Evolutionary conservation across 768 basidiomycete species (phyloP), one percentile per base, ranked within the genome.

Genomic region (Leccinum arenicola): DNA sequence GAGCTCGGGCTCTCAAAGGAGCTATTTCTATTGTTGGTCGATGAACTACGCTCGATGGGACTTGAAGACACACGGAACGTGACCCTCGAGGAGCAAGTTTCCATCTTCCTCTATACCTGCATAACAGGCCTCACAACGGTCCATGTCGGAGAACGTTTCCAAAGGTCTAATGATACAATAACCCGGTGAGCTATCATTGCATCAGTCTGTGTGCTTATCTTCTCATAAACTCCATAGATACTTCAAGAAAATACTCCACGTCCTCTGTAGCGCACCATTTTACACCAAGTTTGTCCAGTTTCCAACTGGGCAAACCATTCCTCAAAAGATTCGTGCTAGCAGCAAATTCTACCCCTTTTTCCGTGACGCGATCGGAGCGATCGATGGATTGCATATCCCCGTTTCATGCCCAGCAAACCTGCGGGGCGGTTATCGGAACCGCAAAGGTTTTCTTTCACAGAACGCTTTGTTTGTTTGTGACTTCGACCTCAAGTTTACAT

Each of bases 1-100:
- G 53, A 67, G 23, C 65, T 71, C 21, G 68, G 70, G 1, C 47
- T 72, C 29, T 36, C 43, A 6, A 27, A 58, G 7, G 57, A 70
- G 58, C 64, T 68, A 10, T 73, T 70, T 50, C 8, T 50, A 19
- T 36, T 47, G 3, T 62, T 71, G 14, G 38, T 64, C 5, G 4
- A 11, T 4, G 6, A 14, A n/a, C 49, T 57, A 10, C 4, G 25
- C 6, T 14, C 31, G 9, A 2, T 25, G 6, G 56, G 50, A 19
- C 29, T 27, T 14, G 12, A 25, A 17, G 14, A 56, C 7, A 25
- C 47, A 27, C 15, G 17, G 23, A n/a, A 43, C 38, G 31, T 29
- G 7, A n/a, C 40, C 11, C 50, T 57, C 1, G 40, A 57, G 35
- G 57, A 58, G 15, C 57, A 58, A 36, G 9, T 52, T 0, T n/a